Evolutionary conservation across 2,329 filamentous ascomycete species (phyloP).

Genomic region (Colletotrichum sansevieriae): DNA sequence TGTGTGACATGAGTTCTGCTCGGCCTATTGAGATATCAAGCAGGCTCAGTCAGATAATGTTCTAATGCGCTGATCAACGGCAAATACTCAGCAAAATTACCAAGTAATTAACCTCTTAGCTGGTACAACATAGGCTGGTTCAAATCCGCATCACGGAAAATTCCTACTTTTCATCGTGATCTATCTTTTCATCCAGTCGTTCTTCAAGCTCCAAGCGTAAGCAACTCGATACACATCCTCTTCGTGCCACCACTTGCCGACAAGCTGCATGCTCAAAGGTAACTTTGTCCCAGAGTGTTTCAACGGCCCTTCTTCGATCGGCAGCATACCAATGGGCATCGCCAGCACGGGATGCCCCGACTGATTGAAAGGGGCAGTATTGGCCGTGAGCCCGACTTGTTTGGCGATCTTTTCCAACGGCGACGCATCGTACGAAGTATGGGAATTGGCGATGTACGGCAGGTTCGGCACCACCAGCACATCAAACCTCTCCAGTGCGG

Average conservation of each 20-base stretch:
- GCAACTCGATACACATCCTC: constrained; percentile 40
- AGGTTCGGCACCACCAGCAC: constrained; percentile 10
- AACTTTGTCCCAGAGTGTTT: constrained; percentile 36
- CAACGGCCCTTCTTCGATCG: constrained; percentile 23
- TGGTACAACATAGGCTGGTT: too few relatives aligned
- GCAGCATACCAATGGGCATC: constrained; percentile 35
- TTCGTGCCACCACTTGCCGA: constrained; percentile 48
- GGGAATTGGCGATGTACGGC: constrained; percentile 28
- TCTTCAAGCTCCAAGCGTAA: constrained; percentile 21
- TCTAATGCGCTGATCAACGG: not conserved
- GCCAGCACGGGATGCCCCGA: constrained; percentile 61
- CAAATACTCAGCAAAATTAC: too few relatives aligned
- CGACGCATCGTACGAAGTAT: constrained; percentile 42
- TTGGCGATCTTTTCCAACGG: constrained; percentile 56
- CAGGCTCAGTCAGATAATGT: not conserved
- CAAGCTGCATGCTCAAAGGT: constrained; percentile 50
- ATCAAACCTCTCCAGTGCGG: constrained; percentile 6
- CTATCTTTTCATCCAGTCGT: constrained; percentile 14
- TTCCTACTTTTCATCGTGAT: not conserved
- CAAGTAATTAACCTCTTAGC: too few relatives aligned
- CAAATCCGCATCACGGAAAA: too few relatives aligned
- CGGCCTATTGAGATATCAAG: not conserved
- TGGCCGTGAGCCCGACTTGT: constrained; percentile 59
- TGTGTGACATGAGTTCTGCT: not conserved
- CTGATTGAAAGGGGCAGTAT: constrained; percentile 62